These are phyloP conservation scores for Fusarium sp. DNA, from an alignment of 2,329 filamentous ascomycete genomes.

Conservation along the genomic window DNA sequence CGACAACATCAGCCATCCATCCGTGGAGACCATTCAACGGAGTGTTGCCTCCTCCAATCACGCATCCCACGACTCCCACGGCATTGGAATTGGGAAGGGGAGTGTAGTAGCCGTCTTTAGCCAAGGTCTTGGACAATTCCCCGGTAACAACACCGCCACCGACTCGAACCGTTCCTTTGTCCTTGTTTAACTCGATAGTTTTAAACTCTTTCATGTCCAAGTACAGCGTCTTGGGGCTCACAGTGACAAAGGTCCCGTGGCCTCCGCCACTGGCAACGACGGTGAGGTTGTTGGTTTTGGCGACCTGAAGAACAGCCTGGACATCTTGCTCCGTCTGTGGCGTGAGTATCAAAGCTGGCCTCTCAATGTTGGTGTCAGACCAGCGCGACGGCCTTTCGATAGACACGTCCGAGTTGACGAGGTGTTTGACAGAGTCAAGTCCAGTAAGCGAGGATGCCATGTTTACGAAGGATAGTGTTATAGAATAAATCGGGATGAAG, in stretches of 20 bases:
- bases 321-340: conserved; percentile 46
- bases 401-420: neutral
- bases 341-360: conserved; percentile 42
- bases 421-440: conserved; percentile 9
- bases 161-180: conserved; percentile 36
- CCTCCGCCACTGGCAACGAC: conserved; percentile 45
- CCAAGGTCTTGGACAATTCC: conserved; percentile 39
- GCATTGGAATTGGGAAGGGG: conserved; percentile 41
- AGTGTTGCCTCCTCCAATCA: conserved; percentile 44
- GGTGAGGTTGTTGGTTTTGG: conserved; percentile 41
- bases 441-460: conserved; percentile 12
- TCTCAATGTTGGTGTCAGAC: conserved; percentile 42
- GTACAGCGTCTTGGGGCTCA: conserved; percentile 45
- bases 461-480: neutral
- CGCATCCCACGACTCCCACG: conserved; percentile 42
- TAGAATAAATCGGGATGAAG: neutral
- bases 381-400: conserved; percentile 37
- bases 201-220: conserved; percentile 48
- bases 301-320: conserved; percentile 37
- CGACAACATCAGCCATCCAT: conserved; percentile 46
- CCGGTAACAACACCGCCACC: conserved; percentile 45
- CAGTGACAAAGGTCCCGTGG: conserved; percentile 44
- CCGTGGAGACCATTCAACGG: conserved; percentile 45
- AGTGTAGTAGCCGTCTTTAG: conserved; percentile 46
- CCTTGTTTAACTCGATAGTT: conserved; percentile 42